Base-by-base conservation (phyloP, 2,329 filamentous ascomycete species). In the Trichoderma sp. region DNA sequence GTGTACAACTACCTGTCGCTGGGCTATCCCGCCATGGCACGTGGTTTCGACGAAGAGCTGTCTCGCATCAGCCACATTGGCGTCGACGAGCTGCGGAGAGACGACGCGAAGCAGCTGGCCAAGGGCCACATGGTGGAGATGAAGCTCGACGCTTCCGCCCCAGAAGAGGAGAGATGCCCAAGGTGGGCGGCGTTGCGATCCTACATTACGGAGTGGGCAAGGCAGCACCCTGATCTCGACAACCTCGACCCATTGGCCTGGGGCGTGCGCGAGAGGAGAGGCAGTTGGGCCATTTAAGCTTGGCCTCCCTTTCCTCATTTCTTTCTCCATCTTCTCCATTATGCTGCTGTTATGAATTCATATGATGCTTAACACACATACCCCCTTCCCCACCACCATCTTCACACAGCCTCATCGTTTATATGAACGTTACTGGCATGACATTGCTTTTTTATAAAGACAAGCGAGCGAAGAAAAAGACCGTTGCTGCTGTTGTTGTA, bases 1-100 rank as follows among this genome's bases (percentile, higher is more conserved):
- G 95, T 98, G 8, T 98, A 97, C 88, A 98, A 98, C 83, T 98
- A 98, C 83, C 88, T 98, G 18, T 97, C 95, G 0, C 89, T 98
- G 6, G 96, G 96, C 6, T 98, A 98, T 83, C 95, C 96, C 3
- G 92, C 94, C 41, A 91, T 95, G 80, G 96, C 95, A 12, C 91
- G 93, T 27, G 89, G 91, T 50, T 98, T 94, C 81, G 96, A 98
- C 81, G 89, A 92, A 12, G 96, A 98, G 85, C 87, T 98, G 24
- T 91, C 92, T 79, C 94, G 93, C 82, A 97, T 98, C 75, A 93
- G 92, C 38, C 88, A 89, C 11, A 91, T 97, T 7, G 82, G 90
- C 1, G 81, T 96, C 8, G 86, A 88, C 3, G 93, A 95, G 73
- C 88, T 98, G 63, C 87, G 92, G 77, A 87, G 88, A 67, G 92